These are phyloP conservation scores for Rhynchosporium graminicola DNA, from an alignment of 2,329 filamentous ascomycete species.

Conservation along the genomic window DNA sequence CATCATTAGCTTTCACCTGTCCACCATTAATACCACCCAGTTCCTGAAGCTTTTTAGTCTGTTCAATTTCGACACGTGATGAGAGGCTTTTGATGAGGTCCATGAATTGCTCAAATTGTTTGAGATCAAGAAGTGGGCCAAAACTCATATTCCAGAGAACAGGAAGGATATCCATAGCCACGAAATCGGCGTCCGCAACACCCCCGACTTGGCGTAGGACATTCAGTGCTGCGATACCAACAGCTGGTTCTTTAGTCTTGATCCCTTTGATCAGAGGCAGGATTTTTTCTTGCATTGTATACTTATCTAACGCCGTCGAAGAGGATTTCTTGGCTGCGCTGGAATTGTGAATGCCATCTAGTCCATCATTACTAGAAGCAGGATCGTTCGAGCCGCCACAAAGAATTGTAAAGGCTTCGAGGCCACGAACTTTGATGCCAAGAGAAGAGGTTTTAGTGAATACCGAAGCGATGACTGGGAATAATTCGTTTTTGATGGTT, in stretches of 20 bases:
- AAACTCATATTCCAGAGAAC: slow-evolving; percentile 90
- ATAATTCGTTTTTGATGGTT: slow-evolving; percentile 95
- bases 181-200: slow-evolving; percentile 83
- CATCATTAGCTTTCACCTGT: slow-evolving; percentile 56
- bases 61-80: slow-evolving; percentile 80
- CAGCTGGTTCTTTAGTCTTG: slow-evolving; percentile 96
- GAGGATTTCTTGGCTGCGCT: slow-evolving; percentile 57
- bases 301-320: slow-evolving; percentile 88
- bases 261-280: slow-evolving; percentile 87
- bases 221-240: slow-evolving; percentile 90
- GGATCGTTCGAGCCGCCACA: slow-evolving; percentile 72
- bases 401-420: slow-evolving; percentile 87
- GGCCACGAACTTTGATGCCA: slow-evolving; percentile 87
- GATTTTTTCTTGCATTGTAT: slow-evolving; percentile 97
- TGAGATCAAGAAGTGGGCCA: slow-evolving; percentile 82
- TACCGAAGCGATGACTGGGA: slow-evolving; percentile 85
- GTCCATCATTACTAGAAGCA: slow-evolving; percentile 62
- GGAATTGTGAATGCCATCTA: slow-evolving; percentile 66
- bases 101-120: slow-evolving; percentile 91
- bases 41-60: slow-evolving; percentile 84
- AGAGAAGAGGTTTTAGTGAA: slow-evolving; percentile 93
- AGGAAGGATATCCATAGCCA: slow-evolving; percentile 87
- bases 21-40: slow-evolving; percentile 61
- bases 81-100: slow-evolving; percentile 80
- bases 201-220: slow-evolving; percentile 83